Evolutionary conservation across 371 early-diverging fungal species (phyloP).

Genomic region (Actinomucor elegans): DNA sequence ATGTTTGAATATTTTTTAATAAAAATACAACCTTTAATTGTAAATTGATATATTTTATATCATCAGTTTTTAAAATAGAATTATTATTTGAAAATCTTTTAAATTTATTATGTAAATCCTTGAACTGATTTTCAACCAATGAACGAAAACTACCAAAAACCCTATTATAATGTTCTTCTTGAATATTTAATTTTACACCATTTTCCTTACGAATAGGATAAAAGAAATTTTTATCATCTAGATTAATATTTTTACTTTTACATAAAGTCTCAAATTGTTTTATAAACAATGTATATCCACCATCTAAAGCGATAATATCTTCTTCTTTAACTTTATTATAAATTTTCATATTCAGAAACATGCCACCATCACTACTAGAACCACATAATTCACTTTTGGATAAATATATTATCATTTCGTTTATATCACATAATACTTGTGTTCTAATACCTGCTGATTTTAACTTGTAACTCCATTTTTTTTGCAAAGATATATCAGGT

Average conservation of each 20-base stretch:
- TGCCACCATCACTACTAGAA: constrained; percentile 5
- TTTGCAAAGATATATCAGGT: not conserved
- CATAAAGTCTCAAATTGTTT: not conserved
- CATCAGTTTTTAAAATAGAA: not conserved
- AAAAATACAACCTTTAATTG: constrained; percentile 11
- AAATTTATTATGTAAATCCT: not conserved
- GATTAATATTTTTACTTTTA: not conserved
- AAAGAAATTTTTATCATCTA: constrained; percentile 7
- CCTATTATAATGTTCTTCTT: constrained; percentile 4
- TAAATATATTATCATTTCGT: constrained; percentile 1
- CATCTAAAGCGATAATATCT: constrained; percentile 3
- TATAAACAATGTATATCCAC: constrained; percentile 9
- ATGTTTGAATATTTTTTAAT: constrained; percentile 9
- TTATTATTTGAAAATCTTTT: constrained; percentile 12
- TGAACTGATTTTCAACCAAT: constrained; percentile 8
- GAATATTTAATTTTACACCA: not conserved
- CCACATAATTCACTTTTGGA: not conserved
- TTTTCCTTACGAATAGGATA: constrained; percentile 16
- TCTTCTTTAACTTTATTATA: not conserved
- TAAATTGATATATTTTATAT: constrained; percentile 11
- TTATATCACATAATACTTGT: constrained; percentile 6
- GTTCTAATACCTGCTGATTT: constrained; percentile 4
- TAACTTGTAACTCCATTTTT: constrained; percentile 2
- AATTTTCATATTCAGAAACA: constrained; percentile 16
- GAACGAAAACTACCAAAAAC: constrained; percentile 15